Conservation (phyloP, 768 basidiomycete genomes). For the Pleurotus cornucopiae region DNA sequence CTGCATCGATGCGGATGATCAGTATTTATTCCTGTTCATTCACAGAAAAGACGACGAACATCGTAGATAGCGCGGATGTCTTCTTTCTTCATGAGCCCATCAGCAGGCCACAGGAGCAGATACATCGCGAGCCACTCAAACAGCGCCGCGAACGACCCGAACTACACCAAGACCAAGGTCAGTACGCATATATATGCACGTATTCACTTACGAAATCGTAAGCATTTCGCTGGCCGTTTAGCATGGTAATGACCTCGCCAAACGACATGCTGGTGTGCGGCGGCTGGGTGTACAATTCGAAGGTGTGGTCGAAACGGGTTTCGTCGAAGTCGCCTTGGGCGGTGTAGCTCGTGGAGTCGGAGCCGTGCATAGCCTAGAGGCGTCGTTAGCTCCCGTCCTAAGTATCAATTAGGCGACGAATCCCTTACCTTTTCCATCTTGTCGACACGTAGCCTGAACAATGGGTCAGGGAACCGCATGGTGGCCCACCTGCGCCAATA, state of each 20-base stretch:
- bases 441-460: constrained; percentile 36
- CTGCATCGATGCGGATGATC: too few relatives aligned
- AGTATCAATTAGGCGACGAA: neutral
- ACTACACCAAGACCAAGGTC: constrained; percentile 15
- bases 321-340: constrained; percentile 35
- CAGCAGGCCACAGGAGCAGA: constrained; percentile 30
- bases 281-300: constrained; percentile 34
- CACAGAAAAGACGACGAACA: constrained; percentile 15
- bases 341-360: constrained; percentile 34
- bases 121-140: constrained; percentile 41
- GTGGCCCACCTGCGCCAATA: constrained; percentile 26
- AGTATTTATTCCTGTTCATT: too few relatives aligned
- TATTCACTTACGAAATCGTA: constrained; percentile 27
- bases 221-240: constrained; percentile 33
- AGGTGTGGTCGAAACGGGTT: constrained; percentile 32
- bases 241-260: constrained; percentile 33
- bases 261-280: constrained; percentile 37
- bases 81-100: constrained; percentile 31
- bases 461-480: constrained; percentile 36
- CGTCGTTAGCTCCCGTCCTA: neutral
- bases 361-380: constrained; percentile 37
- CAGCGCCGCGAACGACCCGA: constrained; percentile 35
- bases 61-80: constrained; percentile 36
- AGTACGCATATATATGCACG: neutral
- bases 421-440: constrained; percentile 28